Evolutionary conservation across 768 basidiomycete species (phyloP), one percentile per base, ranked within the genome.

Genomic region (Leccinum disarticulatum): DNA sequence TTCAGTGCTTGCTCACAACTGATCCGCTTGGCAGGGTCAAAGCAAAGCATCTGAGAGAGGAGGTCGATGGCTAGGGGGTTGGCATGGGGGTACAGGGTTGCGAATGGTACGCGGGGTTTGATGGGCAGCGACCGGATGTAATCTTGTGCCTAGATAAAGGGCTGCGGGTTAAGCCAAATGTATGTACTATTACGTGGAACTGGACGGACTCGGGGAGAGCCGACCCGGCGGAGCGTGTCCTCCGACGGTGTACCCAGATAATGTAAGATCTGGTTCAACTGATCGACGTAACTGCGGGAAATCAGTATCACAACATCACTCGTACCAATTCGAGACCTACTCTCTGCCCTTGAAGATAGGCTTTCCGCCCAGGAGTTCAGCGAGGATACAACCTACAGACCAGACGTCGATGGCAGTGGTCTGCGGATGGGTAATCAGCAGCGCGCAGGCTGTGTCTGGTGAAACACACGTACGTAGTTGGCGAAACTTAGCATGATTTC

Each of bases 401-500:
- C 95, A 98, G 15, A 97, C 90, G 66, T 98, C 95, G 70, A 98
- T 95, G 56, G 88, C 86, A 38, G 91, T 92, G 30, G 90, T 90
- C 90, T 92, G 65, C 11, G 7, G n/a, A 48, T 19, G 47, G 31
- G 6, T 30, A 46, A 54, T 71, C 55, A 77, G 65, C 27, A 57
- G 31, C 36, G 35, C 17, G 6, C 36, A 55, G 49, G 52, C 19
- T 6, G 28, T 46, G 10, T 25, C 13, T 28, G 2, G 19, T 46
- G 13, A 15, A 6, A 47, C 30, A 14, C 6, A 78, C 90, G 73
- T 65, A 94, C 94, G 69, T 94, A 94, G 77, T 94, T 94, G 22
- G 92, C 92, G 66, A 94, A 96, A 78, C 93, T 95, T 67, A 98
- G 73, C 97, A 98, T 99, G 76, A 98, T 99, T 77, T 99, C 97